Evolutionary conservation across 2,329 filamentous ascomycete genomes (phyloP), one percentile per base, ranked within the genome.

Genomic region (Paecilomyces fulvus): DNA sequence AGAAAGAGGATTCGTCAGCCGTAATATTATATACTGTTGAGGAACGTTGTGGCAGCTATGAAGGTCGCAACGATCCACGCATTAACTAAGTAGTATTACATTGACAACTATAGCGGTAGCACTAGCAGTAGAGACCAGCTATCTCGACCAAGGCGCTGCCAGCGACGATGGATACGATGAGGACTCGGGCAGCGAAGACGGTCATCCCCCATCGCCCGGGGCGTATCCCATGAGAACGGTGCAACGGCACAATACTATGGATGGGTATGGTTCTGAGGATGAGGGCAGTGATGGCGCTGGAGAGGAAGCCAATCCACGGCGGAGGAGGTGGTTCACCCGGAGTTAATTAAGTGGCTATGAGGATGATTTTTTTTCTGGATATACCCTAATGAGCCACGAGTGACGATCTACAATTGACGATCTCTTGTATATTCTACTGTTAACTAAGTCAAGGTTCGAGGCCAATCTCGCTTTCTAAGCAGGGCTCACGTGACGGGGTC

Each of bases 301-400:
- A 31, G 12, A n/a, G 25, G 57, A 59, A 51, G 56, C 55, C 52
- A 57, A 33, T 43, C 54, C 53, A 25, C 62, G 60, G 30, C 66
- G 63, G 49, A 69, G 65, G 62, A 71, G 69, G 59, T 72, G 69
- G 69, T 68, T 72, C 56, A 61, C 62, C 14, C 58, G 63, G 17
- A 51, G 55, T 2, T 57, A 52, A 43, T 2, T 28, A 14, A 17
- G 48, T 23, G 48, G 53, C 6, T 51, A 51, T 25, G 49, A 31
- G 21, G 52, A 55, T 31, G 33, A 54, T 30, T 14, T 10, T 21
- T 21, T 28, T 17, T 14, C 28, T 21, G 5, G 25, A 49, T 49
- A 49, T 49, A 49, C 48, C 48, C 48, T 49, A 28, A 28, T 43
- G 25, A 3, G 25, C 25, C 2, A n/a, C 33, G 30, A 31, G 1